Percentiles rank a stretch among this genome's conserved stretches.
Conservation (phyloP, 352 stramenopile genomes). For the Pythium volutum region DNA sequence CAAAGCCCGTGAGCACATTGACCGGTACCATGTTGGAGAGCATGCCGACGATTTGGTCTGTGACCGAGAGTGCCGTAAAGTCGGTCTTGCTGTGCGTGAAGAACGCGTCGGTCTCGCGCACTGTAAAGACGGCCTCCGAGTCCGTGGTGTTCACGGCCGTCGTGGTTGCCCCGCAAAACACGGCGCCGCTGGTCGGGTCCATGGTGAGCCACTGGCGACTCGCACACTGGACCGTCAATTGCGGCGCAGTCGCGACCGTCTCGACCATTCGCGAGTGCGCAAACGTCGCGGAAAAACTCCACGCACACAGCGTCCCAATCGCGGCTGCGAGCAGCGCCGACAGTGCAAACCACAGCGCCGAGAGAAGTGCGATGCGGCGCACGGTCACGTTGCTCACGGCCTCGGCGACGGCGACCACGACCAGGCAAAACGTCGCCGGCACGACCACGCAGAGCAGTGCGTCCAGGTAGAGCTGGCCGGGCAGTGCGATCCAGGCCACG, state of each 20-base stretch:
- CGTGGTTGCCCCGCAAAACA: slow-evolving; percentile 39
- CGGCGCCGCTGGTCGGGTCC: slow-evolving; percentile 22
- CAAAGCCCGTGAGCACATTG: slow-evolving; percentile 61
- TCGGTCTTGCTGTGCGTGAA: slow-evolving; percentile 35
- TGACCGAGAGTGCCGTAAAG: slow-evolving; percentile 42
- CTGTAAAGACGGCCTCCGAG: slow-evolving; percentile 33
- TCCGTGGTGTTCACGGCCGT: slow-evolving; percentile 33
- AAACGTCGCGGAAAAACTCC: too few species aligned
- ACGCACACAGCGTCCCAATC: slow-evolving; percentile 26
- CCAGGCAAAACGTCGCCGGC: slow-evolving; percentile 36
- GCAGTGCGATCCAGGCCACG: slow-evolving; percentile 31
- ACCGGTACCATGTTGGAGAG: slow-evolving; percentile 55
- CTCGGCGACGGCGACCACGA: slow-evolving; percentile 35
- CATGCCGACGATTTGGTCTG: slow-evolving; percentile 65
- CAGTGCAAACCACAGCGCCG: slow-evolving; percentile 28
- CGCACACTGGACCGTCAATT: slow-evolving; percentile 29
- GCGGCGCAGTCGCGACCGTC: background rate
- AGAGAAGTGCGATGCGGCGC: slow-evolving; percentile 22
- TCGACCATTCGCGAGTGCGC: too few species aligned
- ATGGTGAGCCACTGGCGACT: slow-evolving; percentile 39
- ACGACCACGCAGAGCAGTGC: slow-evolving; percentile 39
- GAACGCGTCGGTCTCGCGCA: slow-evolving; percentile 46
- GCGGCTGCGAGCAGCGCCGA: slow-evolving; percentile 31
- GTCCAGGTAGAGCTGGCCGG: slow-evolving; percentile 36
- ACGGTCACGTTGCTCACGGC: slow-evolving; percentile 27